Evolutionary conservation across 768 basidiomycete species (phyloP), one percentile per base, ranked within the genome.

Genomic region (Imleria badia): DNA sequence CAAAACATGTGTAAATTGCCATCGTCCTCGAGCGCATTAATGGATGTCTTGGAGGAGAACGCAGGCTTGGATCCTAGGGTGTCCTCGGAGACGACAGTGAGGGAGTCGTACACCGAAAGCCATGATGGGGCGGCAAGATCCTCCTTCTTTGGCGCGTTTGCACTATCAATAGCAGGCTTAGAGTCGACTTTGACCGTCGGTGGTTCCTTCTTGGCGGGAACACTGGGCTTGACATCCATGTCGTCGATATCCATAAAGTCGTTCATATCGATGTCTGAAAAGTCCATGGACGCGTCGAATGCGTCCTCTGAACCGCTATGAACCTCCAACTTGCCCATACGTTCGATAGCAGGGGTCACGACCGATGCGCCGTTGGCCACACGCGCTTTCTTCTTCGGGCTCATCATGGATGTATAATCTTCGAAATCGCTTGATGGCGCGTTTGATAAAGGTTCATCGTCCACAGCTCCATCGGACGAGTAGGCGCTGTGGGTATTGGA

Each of bases 1-100:
- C 97, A 99, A 76, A 87, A 99, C 77, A 99, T 94, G 26, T 81
- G 82, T 14, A 98, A 74, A 4, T 85, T 89, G 2, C 92, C 94
- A 59, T 97, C 93, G 5, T 81, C 73, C 65, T 98, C 92, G 3
- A 94, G 78, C 0, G 86, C 87, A 39, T 81, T 80, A 8, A 84
- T 60, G 20, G 77, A 71, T 66, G 66, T 64, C 66, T 45, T 77
- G 56, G 46, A 79, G 8, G 74, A 68, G 3, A 70, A 23, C 74
- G 76, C 14, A 7, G 67, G 61, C 23, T 71, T 61, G 44, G 67
- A 67, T 20, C 86, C 88, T 26, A 89, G 71, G 1, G 78, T 74
- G 20, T 90, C 89, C 26, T 84, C 78, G 5, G 80, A 70, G 13
- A 80, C 75, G 23, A 90, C 84, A 1, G 76, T 75, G 5, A 91